Conservation (phyloP, 495 filamentous ascomycete species). For the Tuber calosporum region DNA sequence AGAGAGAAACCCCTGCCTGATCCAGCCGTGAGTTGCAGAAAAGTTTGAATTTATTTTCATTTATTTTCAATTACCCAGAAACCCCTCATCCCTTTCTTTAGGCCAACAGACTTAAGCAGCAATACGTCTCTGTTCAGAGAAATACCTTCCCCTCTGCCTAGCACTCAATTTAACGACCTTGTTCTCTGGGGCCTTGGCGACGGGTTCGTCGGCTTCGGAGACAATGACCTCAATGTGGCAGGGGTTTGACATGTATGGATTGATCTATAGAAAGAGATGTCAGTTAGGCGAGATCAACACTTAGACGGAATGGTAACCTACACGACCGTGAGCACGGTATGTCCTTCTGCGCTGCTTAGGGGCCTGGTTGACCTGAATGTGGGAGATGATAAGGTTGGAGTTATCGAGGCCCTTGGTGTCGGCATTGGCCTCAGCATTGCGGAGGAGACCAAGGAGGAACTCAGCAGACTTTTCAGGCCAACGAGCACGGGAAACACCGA, state of each 20-base stretch:
- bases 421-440: constrained; percentile 98
- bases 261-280: constrained; percentile 58
- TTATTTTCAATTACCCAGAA: constrained; percentile 18
- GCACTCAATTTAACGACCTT: constrained; percentile 62
- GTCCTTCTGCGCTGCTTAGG: constrained; percentile 96
- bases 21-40: constrained; percentile 2
- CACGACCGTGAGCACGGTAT: constrained; percentile 98
- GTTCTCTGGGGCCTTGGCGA: constrained; percentile 69
- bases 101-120: constrained; percentile 52
- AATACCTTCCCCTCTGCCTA: constrained; percentile 76
- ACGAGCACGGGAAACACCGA: constrained; percentile 91
- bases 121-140: constrained; percentile 63
- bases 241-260: constrained; percentile 99
- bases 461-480: constrained; percentile 99
- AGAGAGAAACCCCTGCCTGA: not conserved
- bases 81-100: constrained; percentile 45
- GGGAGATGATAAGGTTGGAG: constrained; percentile 90
- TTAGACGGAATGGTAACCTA: constrained; percentile 52
- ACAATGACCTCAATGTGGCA: constrained; percentile 99
- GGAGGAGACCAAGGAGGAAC: constrained; percentile 92
- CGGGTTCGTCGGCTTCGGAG: constrained; percentile 86
- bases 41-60: constrained; percentile 22
- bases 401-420: constrained; percentile 99
- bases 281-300: not conserved
- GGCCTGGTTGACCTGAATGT: constrained; percentile 99